Base-by-base conservation (phyloP, 2,329 filamentous ascomycete genomes). In the Ceratocystis huliohia region DNA sequence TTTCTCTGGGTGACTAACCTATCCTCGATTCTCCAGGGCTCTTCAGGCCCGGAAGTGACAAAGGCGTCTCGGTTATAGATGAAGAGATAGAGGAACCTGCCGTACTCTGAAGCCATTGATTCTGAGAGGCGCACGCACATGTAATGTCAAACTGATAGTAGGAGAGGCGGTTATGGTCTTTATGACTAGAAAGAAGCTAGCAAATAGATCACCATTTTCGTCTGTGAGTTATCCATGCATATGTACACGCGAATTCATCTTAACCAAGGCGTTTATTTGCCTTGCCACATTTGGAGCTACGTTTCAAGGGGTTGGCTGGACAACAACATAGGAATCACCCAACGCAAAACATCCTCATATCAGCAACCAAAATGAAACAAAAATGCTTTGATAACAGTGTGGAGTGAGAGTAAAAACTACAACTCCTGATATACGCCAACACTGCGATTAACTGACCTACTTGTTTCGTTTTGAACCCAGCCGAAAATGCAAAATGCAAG, bases 81-180 rank as follows among this genome's bases (percentile, higher is more conserved):
- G 37, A 56, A 65, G 20, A 65, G 63, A 45, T 65, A 65, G 50
- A 65, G 48, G 17, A 56, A 65, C 17, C 25, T 48, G 15, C 13
- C 50, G 20, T 65, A n/a, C 20, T 65, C 33, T 25, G 33, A 33
- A 30, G 63, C 30, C 63, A 65, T 65, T 22, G 25, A 13, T 59
- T 25, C 13, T 25, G 37, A 44, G 7, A 37, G 1, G 20, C 5
- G 25, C 13, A 25, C 5, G 15, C 13, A 25, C 17, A 53, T 53
- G 8, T 2, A 28, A 15, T 53, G 25, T 20, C 10, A 3, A 53
- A 3, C 7, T 25, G 48, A 53, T 53, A 8, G 7, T 22, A 53
- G 20, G 2, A 50, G n/a, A 4, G n/a, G 3, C 45, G 17, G 8
- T 20, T 17, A 48, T 48, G 45, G 45, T 53, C 13, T 25, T 25